phyloP scores from a whole-genome alignment of 306 rosid genomes.

The Datisca glomerata region DNA sequence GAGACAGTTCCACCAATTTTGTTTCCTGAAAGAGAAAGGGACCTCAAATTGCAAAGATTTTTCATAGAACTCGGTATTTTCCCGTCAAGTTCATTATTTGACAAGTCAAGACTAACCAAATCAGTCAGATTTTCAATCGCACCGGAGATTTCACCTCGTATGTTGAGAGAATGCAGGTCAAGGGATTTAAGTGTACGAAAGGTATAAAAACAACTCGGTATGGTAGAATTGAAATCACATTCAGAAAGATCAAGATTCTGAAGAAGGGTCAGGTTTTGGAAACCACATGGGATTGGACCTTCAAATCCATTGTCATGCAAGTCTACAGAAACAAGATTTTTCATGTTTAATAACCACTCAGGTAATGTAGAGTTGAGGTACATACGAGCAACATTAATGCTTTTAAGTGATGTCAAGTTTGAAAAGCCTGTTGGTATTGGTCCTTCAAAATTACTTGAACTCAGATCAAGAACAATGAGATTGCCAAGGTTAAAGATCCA shows the following conservation, averaged over 20 bases:
- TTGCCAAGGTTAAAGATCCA: conserved; percentile 7
- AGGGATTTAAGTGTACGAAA: neutral
- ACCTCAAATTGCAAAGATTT: neutral
- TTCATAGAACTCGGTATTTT: neutral
- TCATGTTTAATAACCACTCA: neutral
- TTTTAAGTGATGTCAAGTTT: neutral
- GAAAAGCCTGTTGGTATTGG: neutral
- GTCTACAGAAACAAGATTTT: neutral
- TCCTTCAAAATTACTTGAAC: neutral
- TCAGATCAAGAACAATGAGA: conserved; percentile 4
- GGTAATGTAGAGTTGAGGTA: conserved; percentile 1
- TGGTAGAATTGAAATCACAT: neutral
- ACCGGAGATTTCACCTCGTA: conserved; percentile 2
- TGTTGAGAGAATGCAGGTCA: neutral
- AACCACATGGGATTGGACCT: neutral
- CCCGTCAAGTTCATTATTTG: neutral
- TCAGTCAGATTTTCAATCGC: neutral
- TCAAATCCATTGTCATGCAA: neutral
- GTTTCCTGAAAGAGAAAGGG: neutral
- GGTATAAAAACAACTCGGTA: conserved; percentile 1
- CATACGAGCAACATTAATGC: neutral
- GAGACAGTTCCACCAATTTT: neutral
- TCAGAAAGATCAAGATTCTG: neutral
- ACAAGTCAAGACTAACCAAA: neutral
- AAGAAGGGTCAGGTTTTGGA: conserved; percentile 1